Base-by-base conservation (phyloP, 495 filamentous ascomycete genomes). In the Penicillium chermesinum region DNA sequence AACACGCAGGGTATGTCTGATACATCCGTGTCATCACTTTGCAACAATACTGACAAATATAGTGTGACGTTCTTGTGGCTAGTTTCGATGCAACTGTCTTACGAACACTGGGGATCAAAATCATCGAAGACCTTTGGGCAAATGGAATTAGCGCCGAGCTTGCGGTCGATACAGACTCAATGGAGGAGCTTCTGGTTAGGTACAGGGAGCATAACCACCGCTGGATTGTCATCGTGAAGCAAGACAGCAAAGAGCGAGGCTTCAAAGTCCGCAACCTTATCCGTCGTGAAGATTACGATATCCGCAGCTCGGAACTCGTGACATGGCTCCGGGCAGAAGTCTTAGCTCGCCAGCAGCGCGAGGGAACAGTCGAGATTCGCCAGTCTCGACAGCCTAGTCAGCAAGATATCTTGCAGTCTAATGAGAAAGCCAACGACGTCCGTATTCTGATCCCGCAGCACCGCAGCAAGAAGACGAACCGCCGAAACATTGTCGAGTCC, bases 131-230 rank as follows among this genome's bases (percentile, higher is more conserved):
- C 19, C 77, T 98, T 12, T 96, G 93, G 88, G 67, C 78, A 15
- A 82, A 87, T 57, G 82, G 85, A 49, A 87, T 96, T 58, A 91
- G 81, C 45, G 89, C 94, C n/a, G 93, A 97, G 70, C 77, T 98
- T 8, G 88, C 90, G 15, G 74, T 82, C 2, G 86, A 91, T 52
- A 74, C 83, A n/a, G 81, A 82, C 3, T 75, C 70, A 1, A 73
- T 82, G 0, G 89, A 96, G 69, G 84, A 89, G 48, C 76, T 95
- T 1, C 69, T 86, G 20, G 57, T 67, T 16, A 73, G 75, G 38
- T 84, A 87, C 46, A 77, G 72, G 59, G 82, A 89, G 55, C 84
- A 91, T 44, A 82, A 83, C 14, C 86, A 95, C 62, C 85, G 79
- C 45, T 97, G 90, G 85, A 82, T 95, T 46, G 76, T 96, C 15